Base-by-base conservation (phyloP, 2,329 filamentous ascomycete genomes). In the Fusarium solani-melongenae region DNA sequence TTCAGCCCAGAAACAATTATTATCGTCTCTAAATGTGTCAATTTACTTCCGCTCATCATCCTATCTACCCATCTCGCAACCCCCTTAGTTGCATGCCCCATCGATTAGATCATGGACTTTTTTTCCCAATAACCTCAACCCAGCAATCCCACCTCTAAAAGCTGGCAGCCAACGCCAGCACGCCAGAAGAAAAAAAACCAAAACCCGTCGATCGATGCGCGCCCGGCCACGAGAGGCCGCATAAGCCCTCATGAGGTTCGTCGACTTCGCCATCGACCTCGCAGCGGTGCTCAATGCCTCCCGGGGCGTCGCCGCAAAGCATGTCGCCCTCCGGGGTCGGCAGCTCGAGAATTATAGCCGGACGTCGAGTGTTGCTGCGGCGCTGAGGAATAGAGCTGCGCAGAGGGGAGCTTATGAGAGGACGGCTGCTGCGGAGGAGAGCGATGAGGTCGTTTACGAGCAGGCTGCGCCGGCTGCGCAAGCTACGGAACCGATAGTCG, bases 261-360 rank as follows among this genome's bases (percentile, higher is more conserved):
- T 88, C 84, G 92, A 89, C 84, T 90, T 87, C 79, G 84, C 87
- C 71, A 85, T 95, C 80, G 93, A 95, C 84, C 85, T 93, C 77
- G 90, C 91, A 75, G 89, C 91, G 69, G 86, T 95, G 73, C 86
- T 92, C 81, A 90, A 88, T 85, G 93, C 91, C 79, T 92, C 92
- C 59, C 89, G 91, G 68, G 89, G 89, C 36, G 88, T 95, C 69
- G 92, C 92, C 57, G 82, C 87, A 57, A 91, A 88, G 80, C 91
- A 92, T 81, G 79, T 89, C 57, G 89, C 88, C 67, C 83, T 92
- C 61, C 86, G 90, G 72, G 80, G 85, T 65, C 84, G 86, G 49
- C 89, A 91, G 80, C 79, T 89, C 63, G 86, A 89, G 68, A 83
- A 82, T 49, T 89, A 88, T 78, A 81, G 81, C 73, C 83, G 82